Percentiles rank a stretch among this genome's conserved stretches.
Conservation (phyloP, 441 rosid species). For the Pelargonium hybrid region DNA sequence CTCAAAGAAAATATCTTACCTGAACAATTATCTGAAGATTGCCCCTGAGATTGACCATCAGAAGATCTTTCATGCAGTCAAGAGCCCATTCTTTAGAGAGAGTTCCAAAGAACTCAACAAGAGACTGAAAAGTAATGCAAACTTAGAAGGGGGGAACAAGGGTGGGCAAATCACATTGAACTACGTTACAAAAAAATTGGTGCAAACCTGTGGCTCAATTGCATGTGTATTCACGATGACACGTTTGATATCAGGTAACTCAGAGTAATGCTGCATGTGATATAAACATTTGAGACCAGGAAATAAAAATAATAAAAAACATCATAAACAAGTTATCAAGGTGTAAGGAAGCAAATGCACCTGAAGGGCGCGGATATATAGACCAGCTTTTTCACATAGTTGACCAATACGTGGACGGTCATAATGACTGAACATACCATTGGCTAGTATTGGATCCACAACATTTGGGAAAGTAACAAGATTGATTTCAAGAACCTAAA, state of each 20-base stretch:
- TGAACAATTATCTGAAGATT: slow-evolving; percentile 29
- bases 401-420: slow-evolving; percentile 25
- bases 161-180: background rate
- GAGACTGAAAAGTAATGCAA: slow-evolving; percentile 12
- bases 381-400: slow-evolving; percentile 28
- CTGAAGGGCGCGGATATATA: slow-evolving; percentile 22
- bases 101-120: slow-evolving; percentile 24
- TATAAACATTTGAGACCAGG: background rate
- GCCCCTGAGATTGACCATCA: slow-evolving; percentile 18
- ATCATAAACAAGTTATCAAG: background rate
- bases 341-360: slow-evolving; percentile 6
- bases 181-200: background rate
- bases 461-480: slow-evolving; percentile 27
- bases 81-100: slow-evolving; percentile 23
- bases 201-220: slow-evolving; percentile 23
- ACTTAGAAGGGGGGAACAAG: too few species aligned
- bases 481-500: slow-evolving; percentile 29
- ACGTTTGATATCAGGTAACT: slow-evolving; percentile 26
- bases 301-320: background rate
- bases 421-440: slow-evolving; percentile 28
- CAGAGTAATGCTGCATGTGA: slow-evolving; percentile 22
- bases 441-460: slow-evolving; percentile 26
- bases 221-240: slow-evolving; percentile 26
- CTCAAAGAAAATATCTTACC: slow-evolving; percentile 5
- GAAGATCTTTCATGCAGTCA: slow-evolving; percentile 24